phyloP scores from a whole-genome alignment of 2,329 filamentous ascomycete species.

The Herpotrichia juniperi region DNA sequence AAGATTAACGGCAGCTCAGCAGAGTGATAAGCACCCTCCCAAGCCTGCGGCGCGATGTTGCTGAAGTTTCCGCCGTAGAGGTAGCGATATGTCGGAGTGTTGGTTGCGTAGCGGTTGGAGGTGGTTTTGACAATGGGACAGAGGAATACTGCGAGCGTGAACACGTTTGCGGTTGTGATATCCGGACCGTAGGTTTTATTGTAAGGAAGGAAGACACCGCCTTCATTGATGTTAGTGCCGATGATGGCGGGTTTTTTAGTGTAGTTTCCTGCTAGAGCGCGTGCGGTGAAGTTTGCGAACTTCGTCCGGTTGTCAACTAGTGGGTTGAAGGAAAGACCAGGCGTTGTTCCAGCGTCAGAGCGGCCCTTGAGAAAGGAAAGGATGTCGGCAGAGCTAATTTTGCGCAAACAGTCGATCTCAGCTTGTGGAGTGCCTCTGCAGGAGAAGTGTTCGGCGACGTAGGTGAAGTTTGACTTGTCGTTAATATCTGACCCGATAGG shows the following conservation, averaged over 20 bases:
- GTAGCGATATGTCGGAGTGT: slow-evolving; percentile 43
- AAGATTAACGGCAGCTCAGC: slow-evolving; percentile 44
- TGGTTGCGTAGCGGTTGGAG: slow-evolving; percentile 26
- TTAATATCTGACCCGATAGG: slow-evolving; percentile 18
- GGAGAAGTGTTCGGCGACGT: slow-evolving; percentile 43
- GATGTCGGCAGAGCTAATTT: slow-evolving; percentile 34
- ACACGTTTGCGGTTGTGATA: slow-evolving; percentile 18
- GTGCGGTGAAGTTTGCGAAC: slow-evolving; percentile 44
- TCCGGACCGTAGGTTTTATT: slow-evolving; percentile 35
- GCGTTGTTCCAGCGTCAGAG: slow-evolving; percentile 29
- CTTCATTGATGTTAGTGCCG: slow-evolving; percentile 43
- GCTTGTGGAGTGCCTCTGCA: slow-evolving; percentile 31
- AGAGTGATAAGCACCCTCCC: slow-evolving; percentile 45
- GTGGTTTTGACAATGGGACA: slow-evolving; percentile 39
- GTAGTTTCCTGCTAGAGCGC: slow-evolving; percentile 32
- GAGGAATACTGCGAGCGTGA: slow-evolving; percentile 33
- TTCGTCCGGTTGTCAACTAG: slow-evolving; percentile 36
- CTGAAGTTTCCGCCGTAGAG: slow-evolving; percentile 45
- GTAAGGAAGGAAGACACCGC: slow-evolving; percentile 39
- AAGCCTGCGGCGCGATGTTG: slow-evolving; percentile 40
- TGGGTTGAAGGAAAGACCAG: slow-evolving; percentile 33
- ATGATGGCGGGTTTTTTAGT: slow-evolving; percentile 44
- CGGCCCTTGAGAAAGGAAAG: slow-evolving; percentile 40
- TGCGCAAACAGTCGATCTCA: slow-evolving; percentile 47
- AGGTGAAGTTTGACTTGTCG: slow-evolving; percentile 45